Evolutionary conservation across 257 asterid species (phyloP).

Genomic region (Sherardia arvensis): DNA sequence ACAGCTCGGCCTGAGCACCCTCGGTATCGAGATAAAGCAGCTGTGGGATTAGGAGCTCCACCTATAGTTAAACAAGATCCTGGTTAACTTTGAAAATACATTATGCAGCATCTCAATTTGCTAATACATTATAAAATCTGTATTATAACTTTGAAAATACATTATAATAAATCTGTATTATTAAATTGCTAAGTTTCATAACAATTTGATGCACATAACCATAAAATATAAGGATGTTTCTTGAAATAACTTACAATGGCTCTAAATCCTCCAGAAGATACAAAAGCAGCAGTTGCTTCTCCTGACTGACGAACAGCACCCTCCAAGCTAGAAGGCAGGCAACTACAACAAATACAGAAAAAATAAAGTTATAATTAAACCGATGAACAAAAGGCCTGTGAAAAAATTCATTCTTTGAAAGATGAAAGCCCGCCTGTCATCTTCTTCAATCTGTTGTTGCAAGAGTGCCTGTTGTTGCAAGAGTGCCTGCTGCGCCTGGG

Average conservation of each 20-base stretch:
- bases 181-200: too few species aligned
- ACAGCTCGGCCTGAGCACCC: conserved; percentile 93
- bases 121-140: too few species aligned
- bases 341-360: conserved; percentile 37
- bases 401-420: neutral
- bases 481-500: conserved; percentile 13
- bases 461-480: conserved; percentile 17
- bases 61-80: conserved; percentile 32
- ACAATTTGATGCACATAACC: too few species aligned
- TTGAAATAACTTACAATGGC: conserved; percentile 51
- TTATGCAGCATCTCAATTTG: neutral
- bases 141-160: too few species aligned
- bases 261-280: conserved; percentile 79
- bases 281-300: conserved; percentile 72
- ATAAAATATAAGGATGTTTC: neutral
- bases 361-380: neutral
- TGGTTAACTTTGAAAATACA: neutral
- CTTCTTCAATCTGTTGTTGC: conserved; percentile 44
- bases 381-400: neutral
- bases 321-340: conserved; percentile 88
- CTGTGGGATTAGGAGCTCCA: conserved; percentile 88
- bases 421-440: conserved; percentile 44
- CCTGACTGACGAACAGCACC: conserved; percentile 93
- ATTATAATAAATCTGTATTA: too few species aligned
- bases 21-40: conserved; percentile 88